phyloP scores from a whole-genome alignment of 805 yeast species.

The Yamadazyma scolyti region DNA sequence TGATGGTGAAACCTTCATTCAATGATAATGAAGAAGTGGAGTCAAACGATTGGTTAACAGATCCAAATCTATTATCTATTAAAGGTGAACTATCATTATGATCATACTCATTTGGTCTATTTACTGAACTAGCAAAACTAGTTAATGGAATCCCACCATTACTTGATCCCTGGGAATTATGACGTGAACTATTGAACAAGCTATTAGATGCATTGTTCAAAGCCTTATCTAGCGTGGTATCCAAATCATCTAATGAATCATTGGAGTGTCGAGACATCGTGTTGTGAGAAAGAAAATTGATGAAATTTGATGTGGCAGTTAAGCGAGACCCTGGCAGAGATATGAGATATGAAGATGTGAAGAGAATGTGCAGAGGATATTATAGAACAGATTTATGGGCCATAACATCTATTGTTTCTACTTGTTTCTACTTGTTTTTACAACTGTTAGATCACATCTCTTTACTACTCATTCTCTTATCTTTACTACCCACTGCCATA shows the following conservation, averaged over 20 bases:
- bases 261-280: conserved; percentile 7
- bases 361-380: neutral
- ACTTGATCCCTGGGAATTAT: conserved; percentile 19
- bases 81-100: conserved; percentile 28
- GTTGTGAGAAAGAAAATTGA: conserved; percentile 3
- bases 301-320: too few species aligned
- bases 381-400: too few species aligned
- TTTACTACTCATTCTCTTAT: too few species aligned
- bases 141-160: conserved; percentile 27
- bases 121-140: conserved; percentile 11
- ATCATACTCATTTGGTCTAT: conserved; percentile 3
- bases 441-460: too few species aligned
- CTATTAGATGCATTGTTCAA: conserved; percentile 48
- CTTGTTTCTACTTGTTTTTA: too few species aligned
- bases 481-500: too few species aligned
- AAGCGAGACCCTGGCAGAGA: conserved; percentile 7
- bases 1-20: conserved; percentile 1
- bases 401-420: too few species aligned
- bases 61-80: conserved; percentile 15
- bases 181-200: conserved; percentile 25
- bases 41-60: conserved; percentile 16
- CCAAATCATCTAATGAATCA: conserved; percentile 57
- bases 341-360: neutral
- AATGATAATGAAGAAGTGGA: conserved; percentile 14
- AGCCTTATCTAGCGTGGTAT: conserved; percentile 63